Evolutionary conservation across 2,329 filamentous ascomycete genomes (phyloP), one percentile per base, ranked within the genome.

Genomic region (Phialophora chinensis): DNA sequence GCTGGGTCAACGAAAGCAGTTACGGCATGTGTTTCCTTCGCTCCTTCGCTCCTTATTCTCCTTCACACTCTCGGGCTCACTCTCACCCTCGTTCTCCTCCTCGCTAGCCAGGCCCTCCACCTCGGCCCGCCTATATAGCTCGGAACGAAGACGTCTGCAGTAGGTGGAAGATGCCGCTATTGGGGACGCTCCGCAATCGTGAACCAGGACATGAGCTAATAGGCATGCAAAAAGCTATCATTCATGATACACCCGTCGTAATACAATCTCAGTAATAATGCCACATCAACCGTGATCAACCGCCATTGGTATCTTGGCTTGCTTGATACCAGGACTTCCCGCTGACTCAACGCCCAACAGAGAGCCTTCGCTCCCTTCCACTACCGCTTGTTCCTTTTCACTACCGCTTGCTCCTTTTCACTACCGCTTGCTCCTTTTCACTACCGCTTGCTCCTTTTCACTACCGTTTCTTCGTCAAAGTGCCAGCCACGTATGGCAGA

Each of bases 401-500:
- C 25, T 27, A 27, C 25, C 25, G 25, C 25, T 27, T 4, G 4
- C 25, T 27, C 25, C 25, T 27, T 27, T 27, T 27, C n/a, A 27
- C 25, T 27, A 27, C 25, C 25, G 25, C 25, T 27, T 4, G 25
- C 25, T 27, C 25, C 25, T 27, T n/a, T 27, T 27, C 27, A 27
- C 27, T 27, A 27, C 4, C 27, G 27, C 38, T 44, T 4, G 23
- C n/a, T 12, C 8, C 17, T 25, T 14, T 6, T 12, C 11, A 17
- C 47, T 52, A 66, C 23, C 47, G 58, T 47, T 25, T 63, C 35
- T 81, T 82, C 12, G 79, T 75, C 73, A 81, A 72, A 27, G 73
- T 73, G 3, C 80, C 80, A 31, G 78, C 75, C 63, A 81, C 66
- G 76, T 81, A 80, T 23, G 79, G 76, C 72, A 82, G 69, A 60